Conservation (phyloP, 2,329 filamentous ascomycete genomes). For the Pseudocercospora cruenta region DNA sequence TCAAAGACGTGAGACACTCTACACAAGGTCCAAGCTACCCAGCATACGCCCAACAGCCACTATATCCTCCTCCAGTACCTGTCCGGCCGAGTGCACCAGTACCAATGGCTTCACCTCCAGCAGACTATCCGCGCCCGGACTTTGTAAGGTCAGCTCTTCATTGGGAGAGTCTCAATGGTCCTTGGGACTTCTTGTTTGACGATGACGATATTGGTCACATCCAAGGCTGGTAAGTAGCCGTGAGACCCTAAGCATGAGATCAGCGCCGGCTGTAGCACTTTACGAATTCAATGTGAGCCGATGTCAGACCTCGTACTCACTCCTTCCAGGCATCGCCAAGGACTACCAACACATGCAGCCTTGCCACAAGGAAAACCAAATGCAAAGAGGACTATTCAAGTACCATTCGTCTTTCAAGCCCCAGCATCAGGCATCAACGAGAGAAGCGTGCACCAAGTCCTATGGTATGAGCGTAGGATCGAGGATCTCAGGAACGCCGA, state of each 20-base stretch:
- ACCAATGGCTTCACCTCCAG: conserved; percentile 19
- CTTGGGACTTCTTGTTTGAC: conserved; percentile 68
- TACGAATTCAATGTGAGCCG: no score
- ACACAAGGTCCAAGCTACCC: not conserved
- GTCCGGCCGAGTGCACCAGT: conserved; percentile 5
- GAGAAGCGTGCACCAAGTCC: conserved; percentile 65
- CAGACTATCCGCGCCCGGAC: conserved; percentile 65
- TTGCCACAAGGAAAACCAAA: conserved; percentile 38
- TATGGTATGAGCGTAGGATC: conserved; percentile 64
- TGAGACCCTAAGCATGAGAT: no score
- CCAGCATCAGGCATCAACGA: conserved; percentile 66
- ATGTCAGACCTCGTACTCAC: not conserved
- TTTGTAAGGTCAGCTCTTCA: conserved; percentile 60
- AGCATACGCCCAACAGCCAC: conserved; percentile 6
- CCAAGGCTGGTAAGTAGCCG: conserved; percentile 49
- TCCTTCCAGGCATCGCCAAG: conserved; percentile 45
- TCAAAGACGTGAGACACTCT: conserved; percentile 20
- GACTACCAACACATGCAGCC: conserved; percentile 51
- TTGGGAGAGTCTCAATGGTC: conserved; percentile 65
- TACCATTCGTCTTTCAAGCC: conserved; percentile 69
- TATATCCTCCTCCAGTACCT: conserved; percentile 12
- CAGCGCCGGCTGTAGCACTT: no score
- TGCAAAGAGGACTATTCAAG: conserved; percentile 58
- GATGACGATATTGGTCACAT: conserved; percentile 62
- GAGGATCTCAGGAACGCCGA: conserved; percentile 31